A percentile compares a stretch with the other conserved stretches of the same genome.
These are phyloP conservation scores for Spirogloea muscicola DNA, from an alignment of 139 green algal genomes.

Conservation along the genomic window DNA sequence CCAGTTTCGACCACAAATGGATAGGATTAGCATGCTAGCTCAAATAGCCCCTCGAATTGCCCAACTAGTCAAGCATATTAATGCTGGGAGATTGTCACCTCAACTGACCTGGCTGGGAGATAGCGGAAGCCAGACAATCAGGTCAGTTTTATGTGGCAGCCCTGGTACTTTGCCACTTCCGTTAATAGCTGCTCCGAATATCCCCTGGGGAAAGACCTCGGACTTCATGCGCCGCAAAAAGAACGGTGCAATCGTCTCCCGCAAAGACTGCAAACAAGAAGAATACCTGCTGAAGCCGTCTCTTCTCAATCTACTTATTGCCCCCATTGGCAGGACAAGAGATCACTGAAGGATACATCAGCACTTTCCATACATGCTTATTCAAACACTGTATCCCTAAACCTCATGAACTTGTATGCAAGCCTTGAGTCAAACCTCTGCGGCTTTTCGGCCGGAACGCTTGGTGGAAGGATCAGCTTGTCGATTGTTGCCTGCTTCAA, in stretches of 20 bases:
- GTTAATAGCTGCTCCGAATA: background rate
- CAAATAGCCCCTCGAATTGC: background rate
- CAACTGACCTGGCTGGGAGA: conserved; percentile 44
- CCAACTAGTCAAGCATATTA: background rate
- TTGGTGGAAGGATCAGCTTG: background rate
- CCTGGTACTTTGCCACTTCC: background rate
- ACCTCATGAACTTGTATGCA: too few relatives aligned
- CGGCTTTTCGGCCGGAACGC: background rate
- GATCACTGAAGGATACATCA: conserved; percentile 5
- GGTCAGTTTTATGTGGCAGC: conserved; percentile 75
- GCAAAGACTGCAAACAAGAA: conserved; percentile 30
- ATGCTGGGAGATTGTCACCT: background rate
- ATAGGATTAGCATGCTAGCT: background rate
- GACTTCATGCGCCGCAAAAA: conserved; percentile 88
- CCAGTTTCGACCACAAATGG: background rate
- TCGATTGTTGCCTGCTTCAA: too few relatives aligned
- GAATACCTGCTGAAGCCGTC: background rate
- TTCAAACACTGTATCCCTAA: background rate
- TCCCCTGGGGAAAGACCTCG: conserved; percentile 59
- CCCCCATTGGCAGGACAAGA: background rate
- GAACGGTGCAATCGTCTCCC: conserved; percentile 64
- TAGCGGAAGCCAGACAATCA: conserved; percentile 90
- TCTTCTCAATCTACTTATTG: background rate
- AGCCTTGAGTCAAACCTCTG: background rate
- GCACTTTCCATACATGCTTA: background rate